These are phyloP conservation scores for Aureococcus anophagefferens DNA, from an alignment of 108 stramenopile species.

Conservation along the genomic window DNA sequence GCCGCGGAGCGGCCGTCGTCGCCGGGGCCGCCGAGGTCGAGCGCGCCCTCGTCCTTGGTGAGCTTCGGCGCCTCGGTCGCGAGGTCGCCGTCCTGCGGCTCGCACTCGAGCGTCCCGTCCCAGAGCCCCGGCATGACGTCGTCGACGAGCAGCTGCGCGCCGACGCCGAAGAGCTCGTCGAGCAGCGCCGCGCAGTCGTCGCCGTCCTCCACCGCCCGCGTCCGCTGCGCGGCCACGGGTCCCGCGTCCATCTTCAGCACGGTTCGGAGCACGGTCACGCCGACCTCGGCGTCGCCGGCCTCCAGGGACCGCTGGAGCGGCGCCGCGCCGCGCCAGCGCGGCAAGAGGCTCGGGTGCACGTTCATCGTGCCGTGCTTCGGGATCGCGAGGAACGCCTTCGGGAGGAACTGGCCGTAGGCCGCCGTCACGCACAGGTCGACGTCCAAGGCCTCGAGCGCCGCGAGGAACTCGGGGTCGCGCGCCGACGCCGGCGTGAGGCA, in stretches of 20 bases:
- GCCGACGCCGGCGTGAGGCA: slow-evolving; percentile 77
- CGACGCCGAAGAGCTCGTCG: slow-evolving; percentile 72
- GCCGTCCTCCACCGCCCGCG: slow-evolving; percentile 50
- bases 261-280: slow-evolving; percentile 86
- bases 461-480: slow-evolving; percentile 70
- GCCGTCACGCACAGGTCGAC: slow-evolving; percentile 97
- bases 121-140: slow-evolving; percentile 35
- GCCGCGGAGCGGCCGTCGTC: slow-evolving; percentile 27
- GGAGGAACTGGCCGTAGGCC: slow-evolving; percentile 89
- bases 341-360: slow-evolving; percentile 89
- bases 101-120: slow-evolving; percentile 1
- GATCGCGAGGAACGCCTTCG: slow-evolving; percentile 74
- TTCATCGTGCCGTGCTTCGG: slow-evolving; percentile 84
- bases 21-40: slow-evolving; percentile 26
- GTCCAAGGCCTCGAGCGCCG: slow-evolving; percentile 39
- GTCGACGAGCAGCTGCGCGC: slow-evolving; percentile 64
- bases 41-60: slow-evolving; percentile 56
- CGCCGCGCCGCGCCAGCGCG: slow-evolving; percentile 85
- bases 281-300: slow-evolving; percentile 66
- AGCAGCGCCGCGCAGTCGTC: slow-evolving; percentile 76
- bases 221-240: slow-evolving; percentile 69
- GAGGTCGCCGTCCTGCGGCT: slow-evolving; percentile 60
- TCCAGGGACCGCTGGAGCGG: slow-evolving; percentile 87
- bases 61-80: slow-evolving; percentile 77
- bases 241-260: slow-evolving; percentile 95